These are phyloP conservation scores for Lactifluus subvellereus DNA, from an alignment of 768 basidiomycete species.

Conservation along the genomic window DNA sequence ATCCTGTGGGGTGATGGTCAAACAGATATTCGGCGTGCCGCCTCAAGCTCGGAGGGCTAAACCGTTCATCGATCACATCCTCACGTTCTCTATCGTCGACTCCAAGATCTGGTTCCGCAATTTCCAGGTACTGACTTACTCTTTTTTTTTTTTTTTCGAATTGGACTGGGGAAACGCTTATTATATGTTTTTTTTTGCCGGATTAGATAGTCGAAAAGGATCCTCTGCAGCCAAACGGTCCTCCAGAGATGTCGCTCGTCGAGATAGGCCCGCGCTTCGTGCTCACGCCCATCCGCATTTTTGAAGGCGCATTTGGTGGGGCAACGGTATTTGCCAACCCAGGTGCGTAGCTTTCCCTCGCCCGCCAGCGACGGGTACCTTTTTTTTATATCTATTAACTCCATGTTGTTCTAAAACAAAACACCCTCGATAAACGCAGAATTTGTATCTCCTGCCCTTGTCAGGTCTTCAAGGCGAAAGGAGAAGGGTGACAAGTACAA, in stretches of 20 bases:
- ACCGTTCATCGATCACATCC: slow-evolving; percentile 96
- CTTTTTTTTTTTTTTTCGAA: not conserved
- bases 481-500: slow-evolving; percentile 79
- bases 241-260: slow-evolving; percentile 80
- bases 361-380: not conserved
- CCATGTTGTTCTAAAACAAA: not conserved
- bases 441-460: slow-evolving; percentile 84
- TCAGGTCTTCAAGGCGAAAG: slow-evolving; percentile 62
- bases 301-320: slow-evolving; percentile 95
- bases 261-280: slow-evolving; percentile 99
- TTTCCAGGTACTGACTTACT: slow-evolving; percentile 63
- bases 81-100: slow-evolving; percentile 94
- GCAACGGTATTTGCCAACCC: slow-evolving; percentile 95
- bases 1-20: not conserved
- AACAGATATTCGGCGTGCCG: slow-evolving; percentile 91
- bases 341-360: slow-evolving; percentile 43
- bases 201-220: slow-evolving; percentile 89
- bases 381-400: not conserved
- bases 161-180: not conserved
- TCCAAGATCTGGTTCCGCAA: slow-evolving; percentile 99
- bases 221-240: slow-evolving; percentile 78
- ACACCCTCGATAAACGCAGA: slow-evolving; percentile 41
- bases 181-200: not conserved
- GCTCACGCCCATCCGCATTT: slow-evolving; percentile 93
- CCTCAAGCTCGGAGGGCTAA: slow-evolving; percentile 86